Evolutionary conservation across 164 flowering plant species (phyloP), one percentile per base, ranked within the genome.

Genomic region (Magnolia sinica): DNA sequence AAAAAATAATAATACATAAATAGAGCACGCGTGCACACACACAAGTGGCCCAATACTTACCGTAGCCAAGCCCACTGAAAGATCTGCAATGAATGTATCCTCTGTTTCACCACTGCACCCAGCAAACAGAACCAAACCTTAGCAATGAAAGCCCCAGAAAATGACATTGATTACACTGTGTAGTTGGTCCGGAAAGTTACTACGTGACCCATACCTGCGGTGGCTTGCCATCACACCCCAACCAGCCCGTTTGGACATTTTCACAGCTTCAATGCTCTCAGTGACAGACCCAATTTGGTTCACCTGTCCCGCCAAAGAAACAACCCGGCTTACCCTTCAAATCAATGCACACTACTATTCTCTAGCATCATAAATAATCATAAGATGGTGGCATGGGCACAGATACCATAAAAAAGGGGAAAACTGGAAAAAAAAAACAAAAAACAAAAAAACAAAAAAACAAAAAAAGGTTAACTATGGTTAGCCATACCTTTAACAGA

Each of bases 151-250:
- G 10, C 23, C 31, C 16, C 16, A 27, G 24, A 27, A 3, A 37
- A 27, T 65, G 68, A 50, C 18, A 7, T 2, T 66, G 3, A 55
- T 8, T 55, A 16, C 1, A 4, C 18, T 7, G 18, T 9, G 16
- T 55, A 5, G 61, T 55, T 8, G 61, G 18, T 11, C 3, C 11
- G 13, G 8, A 55, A 55, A 55, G 18, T 55, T 55, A 55, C 1
- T 6, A 55, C 8, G 61, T 55, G 7, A 31, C 3, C 29, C 9
- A 9, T 63, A 83, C 86, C 84, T 82, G 52, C 87, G 78, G 76
- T 84, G 87, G 76, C 87, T 84, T 24, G 87, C 82, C 87, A 84
- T 84, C 19, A 84, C 82, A 78, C 87, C 87, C 87, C 87, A 84
- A 31, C 87, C 85, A 64, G 87, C 87, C n/a, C 58, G 77, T 65